Evolutionary conservation across 495 filamentous ascomycete species (phyloP).

Genomic region (Penicillium nucicola): DNA sequence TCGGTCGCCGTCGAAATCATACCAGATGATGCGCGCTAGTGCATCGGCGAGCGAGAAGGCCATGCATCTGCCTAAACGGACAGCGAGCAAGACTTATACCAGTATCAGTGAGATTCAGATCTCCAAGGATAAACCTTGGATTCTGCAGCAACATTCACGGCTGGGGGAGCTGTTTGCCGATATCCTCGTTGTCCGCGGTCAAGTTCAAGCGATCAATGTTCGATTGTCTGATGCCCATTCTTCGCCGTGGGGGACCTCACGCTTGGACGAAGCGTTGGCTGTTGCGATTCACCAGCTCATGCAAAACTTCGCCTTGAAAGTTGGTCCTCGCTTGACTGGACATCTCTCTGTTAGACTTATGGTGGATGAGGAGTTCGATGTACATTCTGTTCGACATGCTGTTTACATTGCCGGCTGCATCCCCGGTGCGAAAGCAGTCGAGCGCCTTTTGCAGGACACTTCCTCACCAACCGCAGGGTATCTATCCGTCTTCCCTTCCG

Average conservation of each 20-base stretch:
- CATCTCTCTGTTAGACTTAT: conserved; percentile 69
- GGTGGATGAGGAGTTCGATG: conserved; percentile 47
- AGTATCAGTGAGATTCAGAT: conserved; percentile 55
- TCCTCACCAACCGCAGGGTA: conserved; percentile 31
- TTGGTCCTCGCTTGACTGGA: conserved; percentile 55
- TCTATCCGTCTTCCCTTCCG: conserved; percentile 29
- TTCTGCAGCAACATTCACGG: conserved; percentile 64
- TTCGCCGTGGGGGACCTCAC: conserved; percentile 53
- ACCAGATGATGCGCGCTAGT: conserved; percentile 59
- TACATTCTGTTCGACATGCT: conserved; percentile 35
- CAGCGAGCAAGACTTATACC: conserved; percentile 49
- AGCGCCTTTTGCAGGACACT: conserved; percentile 24
- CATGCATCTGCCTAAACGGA: conserved; percentile 54
- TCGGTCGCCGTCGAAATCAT: conserved; percentile 46
- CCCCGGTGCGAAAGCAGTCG: conserved; percentile 29
- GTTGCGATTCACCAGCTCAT: conserved; percentile 61
- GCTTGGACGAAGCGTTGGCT: conserved; percentile 48
- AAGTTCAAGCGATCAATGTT: conserved; percentile 60
- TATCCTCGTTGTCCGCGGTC: conserved; percentile 56
- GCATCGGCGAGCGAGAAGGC: conserved; percentile 47
- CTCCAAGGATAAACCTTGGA: conserved; percentile 54
- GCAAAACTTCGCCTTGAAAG: conserved; percentile 47
- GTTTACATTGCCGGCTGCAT: conserved; percentile 39
- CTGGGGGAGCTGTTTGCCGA: conserved; percentile 70
- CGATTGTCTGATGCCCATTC: conserved; percentile 42